A percentile compares a stretch with the other conserved stretches of the same genome.
Conservation (phyloP, 2,329 filamentous ascomycete species). For the Fusarium humuli region DNA sequence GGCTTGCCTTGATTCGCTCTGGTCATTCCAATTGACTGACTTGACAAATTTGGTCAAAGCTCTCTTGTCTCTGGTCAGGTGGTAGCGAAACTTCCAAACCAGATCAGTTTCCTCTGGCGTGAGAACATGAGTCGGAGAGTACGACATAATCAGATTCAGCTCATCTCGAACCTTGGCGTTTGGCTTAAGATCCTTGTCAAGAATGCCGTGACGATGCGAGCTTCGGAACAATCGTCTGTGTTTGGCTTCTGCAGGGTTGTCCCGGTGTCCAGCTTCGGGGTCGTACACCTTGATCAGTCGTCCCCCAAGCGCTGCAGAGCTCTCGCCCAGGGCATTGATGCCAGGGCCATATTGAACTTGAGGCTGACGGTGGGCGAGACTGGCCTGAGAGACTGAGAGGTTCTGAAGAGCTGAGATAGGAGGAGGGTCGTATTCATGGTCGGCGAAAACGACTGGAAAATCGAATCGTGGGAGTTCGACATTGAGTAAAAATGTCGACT, state of each 20-base stretch:
- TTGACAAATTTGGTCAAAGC: constrained; percentile 98
- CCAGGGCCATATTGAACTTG: constrained; percentile 92
- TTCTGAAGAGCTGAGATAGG: constrained; percentile 82
- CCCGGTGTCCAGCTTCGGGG: constrained; percentile 86
- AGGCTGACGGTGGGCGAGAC: constrained; percentile 81
- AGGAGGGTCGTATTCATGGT: constrained; percentile 89
- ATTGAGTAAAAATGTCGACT: constrained; percentile 81
- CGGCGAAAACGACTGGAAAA: constrained; percentile 93
- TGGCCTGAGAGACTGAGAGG: constrained; percentile 67
- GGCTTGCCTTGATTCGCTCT: constrained; percentile 86
- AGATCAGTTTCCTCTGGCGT: constrained; percentile 94
- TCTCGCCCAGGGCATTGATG: constrained; percentile 76
- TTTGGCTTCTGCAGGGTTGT: constrained; percentile 96
- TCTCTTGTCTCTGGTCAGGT: constrained; percentile 90
- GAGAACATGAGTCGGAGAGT: constrained; percentile 89
- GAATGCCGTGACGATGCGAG: constrained; percentile 87
- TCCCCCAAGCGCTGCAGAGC: constrained; percentile 60
- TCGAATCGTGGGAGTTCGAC: constrained; percentile 95
- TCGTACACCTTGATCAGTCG: constrained; percentile 90
- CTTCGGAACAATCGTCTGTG: constrained; percentile 92
- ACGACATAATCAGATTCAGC: constrained; percentile 89
- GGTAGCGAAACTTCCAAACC: constrained; percentile 97
- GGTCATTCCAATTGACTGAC: constrained; percentile 93
- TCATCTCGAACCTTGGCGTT: constrained; percentile 97
- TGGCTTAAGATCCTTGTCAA: constrained; percentile 95